Percentiles rank a stretch among this genome's conserved stretches.
These are phyloP conservation scores for Hura crepitans DNA, from an alignment of 441 rosid species.

Conservation along the genomic window DNA sequence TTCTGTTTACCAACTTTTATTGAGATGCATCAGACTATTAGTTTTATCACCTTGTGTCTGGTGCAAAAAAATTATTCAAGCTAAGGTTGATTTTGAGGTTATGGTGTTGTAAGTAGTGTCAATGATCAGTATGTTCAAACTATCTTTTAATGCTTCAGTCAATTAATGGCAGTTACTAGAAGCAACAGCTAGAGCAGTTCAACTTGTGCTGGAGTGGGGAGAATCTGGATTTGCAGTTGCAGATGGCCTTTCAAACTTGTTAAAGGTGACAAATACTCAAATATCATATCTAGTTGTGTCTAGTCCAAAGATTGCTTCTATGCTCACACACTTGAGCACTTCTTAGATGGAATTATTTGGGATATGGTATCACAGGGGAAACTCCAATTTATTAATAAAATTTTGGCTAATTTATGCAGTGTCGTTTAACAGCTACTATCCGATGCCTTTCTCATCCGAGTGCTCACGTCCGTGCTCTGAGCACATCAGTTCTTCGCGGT, in stretches of 20 bases:
- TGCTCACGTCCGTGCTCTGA: slow-evolving; percentile 92
- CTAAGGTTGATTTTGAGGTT: background rate
- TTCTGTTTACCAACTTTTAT: background rate
- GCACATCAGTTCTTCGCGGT: slow-evolving; percentile 80
- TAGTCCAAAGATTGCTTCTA: background rate
- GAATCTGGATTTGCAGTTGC: slow-evolving; percentile 86
- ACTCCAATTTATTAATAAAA: background rate
- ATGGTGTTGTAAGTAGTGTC: background rate
- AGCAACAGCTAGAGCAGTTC: slow-evolving; percentile 95
- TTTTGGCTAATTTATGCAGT: slow-evolving; percentile 49
- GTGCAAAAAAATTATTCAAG: background rate
- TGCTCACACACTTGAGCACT: too few species aligned
- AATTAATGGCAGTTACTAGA: slow-evolving; percentile 68
- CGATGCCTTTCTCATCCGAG: slow-evolving; percentile 92
- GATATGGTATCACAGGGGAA: background rate
- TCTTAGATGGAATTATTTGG: background rate
- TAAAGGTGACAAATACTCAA: slow-evolving; percentile 54
- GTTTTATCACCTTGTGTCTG: background rate
- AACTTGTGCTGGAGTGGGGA: slow-evolving; percentile 79
- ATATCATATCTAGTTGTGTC: background rate
- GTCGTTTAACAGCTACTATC: slow-evolving; percentile 85
- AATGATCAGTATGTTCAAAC: background rate
- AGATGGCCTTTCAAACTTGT: slow-evolving; percentile 85
- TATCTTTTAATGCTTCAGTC: background rate
- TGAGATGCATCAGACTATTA: background rate